Percentiles rank a stretch among this genome's conserved stretches.
These are phyloP conservation scores for Nigrospora oryzae DNA, from an alignment of 2,329 filamentous ascomycete species.

Conservation along the genomic window DNA sequence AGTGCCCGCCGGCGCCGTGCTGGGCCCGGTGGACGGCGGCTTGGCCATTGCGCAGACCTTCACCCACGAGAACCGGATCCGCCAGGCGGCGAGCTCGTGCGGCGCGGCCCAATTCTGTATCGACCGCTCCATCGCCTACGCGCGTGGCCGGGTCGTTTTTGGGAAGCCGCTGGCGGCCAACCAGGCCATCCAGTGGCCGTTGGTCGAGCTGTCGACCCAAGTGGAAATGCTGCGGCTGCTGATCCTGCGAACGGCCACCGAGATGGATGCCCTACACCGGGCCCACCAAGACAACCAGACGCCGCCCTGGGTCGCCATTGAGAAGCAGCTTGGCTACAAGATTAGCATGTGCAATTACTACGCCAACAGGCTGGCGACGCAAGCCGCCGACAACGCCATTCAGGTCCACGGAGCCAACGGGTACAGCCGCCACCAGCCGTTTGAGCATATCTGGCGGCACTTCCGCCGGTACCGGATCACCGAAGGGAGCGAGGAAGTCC, in stretches of 20 bases:
- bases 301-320: slow-evolving; percentile 41
- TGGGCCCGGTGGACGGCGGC: slow-evolving; percentile 44
- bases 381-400: slow-evolving; percentile 54
- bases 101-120: slow-evolving; percentile 54
- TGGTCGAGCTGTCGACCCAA: slow-evolving; percentile 55
- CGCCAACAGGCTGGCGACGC: slow-evolving; percentile 50
- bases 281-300: slow-evolving; percentile 15
- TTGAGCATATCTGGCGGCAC: slow-evolving; percentile 59
- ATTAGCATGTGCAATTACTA: slow-evolving; percentile 61
- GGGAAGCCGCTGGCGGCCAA: slow-evolving; percentile 48
- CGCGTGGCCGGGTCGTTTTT: slow-evolving; percentile 43
- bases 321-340: slow-evolving; percentile 50
- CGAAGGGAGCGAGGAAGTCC: slow-evolving; percentile 57
- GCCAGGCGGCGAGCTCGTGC: slow-evolving; percentile 53
- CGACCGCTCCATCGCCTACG: slow-evolving; percentile 46
- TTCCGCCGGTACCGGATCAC: slow-evolving; percentile 56
- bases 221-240: slow-evolving; percentile 52
- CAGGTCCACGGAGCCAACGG: slow-evolving; percentile 54
- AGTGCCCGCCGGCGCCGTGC: slow-evolving; percentile 41
- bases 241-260: slow-evolving; percentile 51
- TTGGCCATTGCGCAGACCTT: slow-evolving; percentile 56
- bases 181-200: slow-evolving; percentile 55
- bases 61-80: slow-evolving; percentile 56
- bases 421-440: slow-evolving; percentile 49
- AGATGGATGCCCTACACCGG: slow-evolving; percentile 48